phyloP scores from a whole-genome alignment of 495 filamentous ascomycete species.

The Schizothecium vesticola region DNA sequence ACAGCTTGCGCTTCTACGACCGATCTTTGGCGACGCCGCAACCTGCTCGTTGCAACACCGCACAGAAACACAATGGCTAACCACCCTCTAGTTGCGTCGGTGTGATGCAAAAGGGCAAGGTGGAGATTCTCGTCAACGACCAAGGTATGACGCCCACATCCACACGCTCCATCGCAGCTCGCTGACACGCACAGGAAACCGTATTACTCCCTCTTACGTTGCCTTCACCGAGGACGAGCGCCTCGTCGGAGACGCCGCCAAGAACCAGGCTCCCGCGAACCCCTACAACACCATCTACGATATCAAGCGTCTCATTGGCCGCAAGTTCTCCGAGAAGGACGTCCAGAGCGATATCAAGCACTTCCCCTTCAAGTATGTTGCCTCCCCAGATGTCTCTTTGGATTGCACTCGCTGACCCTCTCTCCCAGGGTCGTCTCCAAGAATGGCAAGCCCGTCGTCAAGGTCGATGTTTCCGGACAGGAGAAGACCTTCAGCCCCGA shows the following conservation, averaged over 20 bases:
- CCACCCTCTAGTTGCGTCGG: slow-evolving; percentile 59
- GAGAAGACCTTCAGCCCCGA: slow-evolving; percentile 79
- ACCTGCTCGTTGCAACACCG: neutral
- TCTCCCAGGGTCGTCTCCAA: slow-evolving; percentile 56
- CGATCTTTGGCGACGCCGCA: neutral
- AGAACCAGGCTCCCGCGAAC: slow-evolving; percentile 98
- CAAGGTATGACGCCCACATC: slow-evolving; percentile 43
- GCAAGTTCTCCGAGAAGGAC: slow-evolving; percentile 82
- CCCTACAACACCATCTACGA: slow-evolving; percentile 85
- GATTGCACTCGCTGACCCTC: slow-evolving; percentile 11
- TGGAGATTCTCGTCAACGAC: slow-evolving; percentile 95
- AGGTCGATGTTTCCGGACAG: slow-evolving; percentile 68
- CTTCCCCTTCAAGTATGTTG: slow-evolving; percentile 71
- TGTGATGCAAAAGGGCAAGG: slow-evolving; percentile 98
- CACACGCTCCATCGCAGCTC: neutral
- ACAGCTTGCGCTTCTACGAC: neutral
- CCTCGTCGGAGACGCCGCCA: slow-evolving; percentile 95
- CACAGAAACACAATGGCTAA: slow-evolving; percentile 14
- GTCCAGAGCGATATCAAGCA: slow-evolving; percentile 81
- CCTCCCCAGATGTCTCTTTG: neutral
- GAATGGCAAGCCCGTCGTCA: slow-evolving; percentile 75
- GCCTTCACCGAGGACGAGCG: slow-evolving; percentile 98
- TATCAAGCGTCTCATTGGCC: slow-evolving; percentile 89
- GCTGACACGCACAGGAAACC: slow-evolving; percentile 62
- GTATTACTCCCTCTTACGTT: slow-evolving; percentile 97